phyloP scores from a whole-genome alignment of 2,329 filamentous ascomycete genomes.

The Microsporum audouinii region DNA sequence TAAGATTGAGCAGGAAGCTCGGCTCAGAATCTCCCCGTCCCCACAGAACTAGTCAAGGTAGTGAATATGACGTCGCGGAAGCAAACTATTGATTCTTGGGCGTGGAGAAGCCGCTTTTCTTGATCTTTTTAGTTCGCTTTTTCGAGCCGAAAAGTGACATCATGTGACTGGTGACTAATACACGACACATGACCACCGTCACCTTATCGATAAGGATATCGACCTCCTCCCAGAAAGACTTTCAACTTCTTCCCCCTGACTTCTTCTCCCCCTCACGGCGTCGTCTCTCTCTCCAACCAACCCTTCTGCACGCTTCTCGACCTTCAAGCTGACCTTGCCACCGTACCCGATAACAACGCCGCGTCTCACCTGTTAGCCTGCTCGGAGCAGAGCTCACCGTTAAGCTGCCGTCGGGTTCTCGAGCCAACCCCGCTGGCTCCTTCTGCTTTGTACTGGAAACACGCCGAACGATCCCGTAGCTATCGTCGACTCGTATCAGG shows the following conservation, averaged over 20 bases:
- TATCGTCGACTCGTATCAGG: not conserved
- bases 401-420: not conserved
- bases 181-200: not conserved
- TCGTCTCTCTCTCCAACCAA: not conserved
- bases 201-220: not conserved
- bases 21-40: too few relatives aligned
- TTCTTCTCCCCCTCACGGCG: not conserved
- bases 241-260: not conserved
- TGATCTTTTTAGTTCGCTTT: too few relatives aligned
- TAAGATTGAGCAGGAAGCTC: too few relatives aligned
- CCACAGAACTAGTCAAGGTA: too few relatives aligned
- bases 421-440: not conserved
- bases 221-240: not conserved
- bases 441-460: not conserved
- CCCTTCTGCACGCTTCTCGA: not conserved
- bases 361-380: not conserved
- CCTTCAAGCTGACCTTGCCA: not conserved
- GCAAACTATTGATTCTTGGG: too few relatives aligned
- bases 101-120: too few relatives aligned
- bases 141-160: not conserved
- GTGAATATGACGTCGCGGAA: too few relatives aligned
- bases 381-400: not conserved
- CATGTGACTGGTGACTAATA: not conserved
- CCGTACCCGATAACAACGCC: not conserved
- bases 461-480: not conserved